Evolutionary conservation across 495 filamentous ascomycete species (phyloP), one percentile per base, ranked within the genome.

Genomic region (Aspergillus leporis): DNA sequence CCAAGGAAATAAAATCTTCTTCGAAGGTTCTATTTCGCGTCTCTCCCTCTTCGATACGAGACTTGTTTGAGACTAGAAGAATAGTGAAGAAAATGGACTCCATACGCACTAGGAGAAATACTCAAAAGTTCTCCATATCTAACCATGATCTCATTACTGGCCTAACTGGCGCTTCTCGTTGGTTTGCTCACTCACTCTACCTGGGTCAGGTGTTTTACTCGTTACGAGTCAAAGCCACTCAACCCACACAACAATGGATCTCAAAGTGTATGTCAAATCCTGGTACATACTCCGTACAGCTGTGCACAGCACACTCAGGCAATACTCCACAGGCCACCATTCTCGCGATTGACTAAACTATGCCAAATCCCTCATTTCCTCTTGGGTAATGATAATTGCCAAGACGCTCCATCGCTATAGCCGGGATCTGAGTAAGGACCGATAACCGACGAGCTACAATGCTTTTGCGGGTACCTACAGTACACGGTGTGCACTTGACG

Each of bases 401-500:
- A 47, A 47, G 43, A 47, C 19, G 43, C 43, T 14, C 38, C 38
- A n/a, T 41, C 14, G 14, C 38, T 16, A n/a, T 41, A 41, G 38
- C 38, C 43, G 43, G 43, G 43, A 47, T 47, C 43, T 22, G 4
- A 47, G 19, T 22, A 22, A 10, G 43, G 23, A 4, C 18, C 43
- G 43, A 47, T 23, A 47, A 47, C 43, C 43, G 43, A 47, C 43
- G 13, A 47, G 43, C 43, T 19, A 56, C 58, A 55, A 53, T 41
- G 40, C 55, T 57, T 63, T 56, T 63, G 61, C 56, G 61, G 61
- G 61, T 56, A 51, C 55, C n/a, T 49, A 58, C 55, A 51, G 54
- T 40, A 58, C 55, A 62, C 60, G 56, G 56, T 59, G 61, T 56
- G 38, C 56, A 59, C 47, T 47, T 23, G 5, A 10, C 43, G 43